Base-by-base conservation (phyloP, 805 yeast species). In the Wickerhamiella brachini region DNA sequence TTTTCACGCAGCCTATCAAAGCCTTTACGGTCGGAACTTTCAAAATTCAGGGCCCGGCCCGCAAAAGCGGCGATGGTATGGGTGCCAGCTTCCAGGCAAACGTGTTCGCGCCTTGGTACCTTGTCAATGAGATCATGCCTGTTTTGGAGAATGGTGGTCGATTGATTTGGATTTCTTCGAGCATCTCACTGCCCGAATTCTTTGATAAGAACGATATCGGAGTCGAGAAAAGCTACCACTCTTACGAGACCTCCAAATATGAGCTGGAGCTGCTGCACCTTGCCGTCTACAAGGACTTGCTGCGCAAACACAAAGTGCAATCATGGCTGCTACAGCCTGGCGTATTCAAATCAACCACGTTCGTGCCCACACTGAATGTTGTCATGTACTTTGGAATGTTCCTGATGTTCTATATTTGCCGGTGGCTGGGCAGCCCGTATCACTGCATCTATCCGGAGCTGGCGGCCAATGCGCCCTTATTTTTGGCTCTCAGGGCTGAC, bases 271-370 rank as follows among this genome's bases (percentile, higher is more conserved):
- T 89, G 51, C 67, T 88, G 43, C 97, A 90, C 66, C 65, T 77
- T 44, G 88, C 85, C 8, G 77, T 88, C 1, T 84, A 77, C 64
- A 63, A 75, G 53, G 57, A 68, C 18, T 68, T 86, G 61, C 60
- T 62, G 23, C 58, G 68, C 29, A 59, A 74, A 12, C 62, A 73
- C 49, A 83, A 81, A 1, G 76, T 90, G 47, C 71, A 70, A 47
- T 88, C 84, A 62, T 88, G 85, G 67, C 68, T 90, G 34, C 80
- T 85, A 5, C 96, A 93, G 54, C 99, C 99, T 0, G 98, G 99
- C 17, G 85, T 93, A 24, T 88, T 93, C 66, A 82, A 83, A 21
- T 83, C 94, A 49, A 81, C 81, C 54, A 83, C 94, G 3, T 87
- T 85, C 59, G 80, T 77, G 65, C 77, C 80, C 58, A 85, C 76